Percentiles rank a stretch among this genome's conserved stretches.
These are phyloP conservation scores for Aspergillus quadricinctus DNA, from an alignment of 2,329 filamentous ascomycete species.

Conservation along the genomic window DNA sequence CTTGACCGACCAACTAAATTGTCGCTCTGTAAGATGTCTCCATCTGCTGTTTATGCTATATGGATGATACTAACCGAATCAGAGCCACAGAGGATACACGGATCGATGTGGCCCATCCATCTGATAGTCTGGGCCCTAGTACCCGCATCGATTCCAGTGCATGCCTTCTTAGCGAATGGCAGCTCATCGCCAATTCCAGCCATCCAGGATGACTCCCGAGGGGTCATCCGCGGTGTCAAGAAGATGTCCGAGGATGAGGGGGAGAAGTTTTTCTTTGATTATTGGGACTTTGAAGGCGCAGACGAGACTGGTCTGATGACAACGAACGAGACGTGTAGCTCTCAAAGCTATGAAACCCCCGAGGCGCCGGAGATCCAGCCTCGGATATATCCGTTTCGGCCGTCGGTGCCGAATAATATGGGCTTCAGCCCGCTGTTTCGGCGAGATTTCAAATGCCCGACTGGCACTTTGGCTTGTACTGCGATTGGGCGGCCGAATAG, in stretches of 20 bases:
- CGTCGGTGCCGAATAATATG: neutral
- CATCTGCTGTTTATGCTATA: neutral
- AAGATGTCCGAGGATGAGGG: conserved; percentile 46
- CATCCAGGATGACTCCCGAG: neutral
- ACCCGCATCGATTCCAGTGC: neutral
- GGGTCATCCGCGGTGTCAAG: conserved; percentile 25
- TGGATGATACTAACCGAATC: neutral
- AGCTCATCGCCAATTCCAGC: neutral
- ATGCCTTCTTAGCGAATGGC: neutral
- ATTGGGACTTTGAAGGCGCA: conserved; percentile 37
- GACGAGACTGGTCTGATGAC: conserved; percentile 7
- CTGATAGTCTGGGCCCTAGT: neutral
- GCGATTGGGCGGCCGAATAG: conserved; percentile 54
- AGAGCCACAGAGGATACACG: neutral
- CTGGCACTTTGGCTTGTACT: conserved; percentile 50
- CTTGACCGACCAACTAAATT: neutral
- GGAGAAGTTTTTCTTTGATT: conserved; percentile 46
- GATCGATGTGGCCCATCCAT: neutral
- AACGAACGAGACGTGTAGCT: neutral
- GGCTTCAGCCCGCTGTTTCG: conserved; percentile 9
- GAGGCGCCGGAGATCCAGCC: conserved; percentile 7
- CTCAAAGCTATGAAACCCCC: neutral
- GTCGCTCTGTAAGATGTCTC: neutral
- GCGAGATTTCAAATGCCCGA: conserved; percentile 55
- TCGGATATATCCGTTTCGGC: conserved; percentile 11